Conservation (phyloP, 208 protist genomes). For the Strigomonas culicis region DNA sequence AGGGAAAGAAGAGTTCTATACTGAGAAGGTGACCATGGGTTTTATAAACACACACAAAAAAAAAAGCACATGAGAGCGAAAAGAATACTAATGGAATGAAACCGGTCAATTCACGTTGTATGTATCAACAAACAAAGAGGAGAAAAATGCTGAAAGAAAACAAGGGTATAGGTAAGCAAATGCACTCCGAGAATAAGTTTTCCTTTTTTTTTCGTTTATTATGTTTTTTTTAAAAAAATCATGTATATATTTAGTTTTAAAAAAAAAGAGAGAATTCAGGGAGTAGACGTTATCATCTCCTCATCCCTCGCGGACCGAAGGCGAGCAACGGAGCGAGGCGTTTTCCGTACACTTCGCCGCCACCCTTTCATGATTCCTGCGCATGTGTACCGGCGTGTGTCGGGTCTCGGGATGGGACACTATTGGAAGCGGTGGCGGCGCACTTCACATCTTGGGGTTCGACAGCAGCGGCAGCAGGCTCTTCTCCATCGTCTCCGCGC, state of each 20-base stretch:
- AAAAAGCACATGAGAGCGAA: not conserved
- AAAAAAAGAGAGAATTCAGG: not conserved
- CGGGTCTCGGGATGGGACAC: no score
- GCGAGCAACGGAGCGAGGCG: no score
- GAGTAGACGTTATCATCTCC: not conserved
- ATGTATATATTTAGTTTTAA: no score
- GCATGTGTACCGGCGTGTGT: no score
- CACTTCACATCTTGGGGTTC: not conserved
- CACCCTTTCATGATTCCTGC: no score
- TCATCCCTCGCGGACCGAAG: not conserved
- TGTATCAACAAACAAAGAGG: no score
- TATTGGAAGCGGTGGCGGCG: not conserved
- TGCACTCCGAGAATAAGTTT: not conserved
- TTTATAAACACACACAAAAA: not conserved
- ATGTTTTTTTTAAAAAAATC: not conserved
- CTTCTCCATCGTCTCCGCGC: slow-evolving; percentile 49
- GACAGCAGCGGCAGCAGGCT: slow-evolving; percentile 50
- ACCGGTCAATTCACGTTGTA: not conserved
- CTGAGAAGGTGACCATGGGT: not conserved
- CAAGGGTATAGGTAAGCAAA: not conserved
- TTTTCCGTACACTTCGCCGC: no score
- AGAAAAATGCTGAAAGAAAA: no score
- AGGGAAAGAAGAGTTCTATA: not conserved
- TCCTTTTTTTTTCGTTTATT: not conserved
- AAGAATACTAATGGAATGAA: not conserved